These are phyloP conservation scores for Phytopythium oedochilum DNA, from an alignment of 352 stramenopile species.

Conservation along the genomic window DNA sequence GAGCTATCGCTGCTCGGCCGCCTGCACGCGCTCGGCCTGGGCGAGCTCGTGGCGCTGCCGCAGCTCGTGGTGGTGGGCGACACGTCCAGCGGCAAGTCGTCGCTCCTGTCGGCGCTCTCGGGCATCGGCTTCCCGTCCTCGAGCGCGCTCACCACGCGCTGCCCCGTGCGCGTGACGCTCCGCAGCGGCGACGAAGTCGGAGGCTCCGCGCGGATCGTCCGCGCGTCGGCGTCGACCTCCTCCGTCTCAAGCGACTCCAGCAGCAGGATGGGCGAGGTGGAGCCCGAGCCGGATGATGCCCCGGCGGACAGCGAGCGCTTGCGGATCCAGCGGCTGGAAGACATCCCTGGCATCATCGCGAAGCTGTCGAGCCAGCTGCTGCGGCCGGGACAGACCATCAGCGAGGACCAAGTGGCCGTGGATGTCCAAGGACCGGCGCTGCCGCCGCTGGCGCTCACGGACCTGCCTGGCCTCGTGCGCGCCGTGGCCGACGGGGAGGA, in stretches of 20 bases:
- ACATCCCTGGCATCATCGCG: constrained; percentile 37
- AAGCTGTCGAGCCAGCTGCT: constrained; percentile 56
- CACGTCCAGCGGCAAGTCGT: constrained; percentile 87
- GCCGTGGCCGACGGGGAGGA: constrained; percentile 64
- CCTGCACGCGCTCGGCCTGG: constrained; percentile 47
- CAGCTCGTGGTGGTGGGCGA: constrained; percentile 90
- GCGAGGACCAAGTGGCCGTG: constrained; percentile 74
- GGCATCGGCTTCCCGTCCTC: constrained; percentile 77
- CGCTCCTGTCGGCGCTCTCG: constrained; percentile 75
- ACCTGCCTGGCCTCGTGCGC: constrained; percentile 75
- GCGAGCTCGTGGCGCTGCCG: constrained; percentile 75
- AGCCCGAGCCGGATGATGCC: constrained; percentile 4
- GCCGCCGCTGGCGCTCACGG: constrained; percentile 74
- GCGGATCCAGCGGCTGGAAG: constrained; percentile 21
- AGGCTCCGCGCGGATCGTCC: constrained; percentile 61
- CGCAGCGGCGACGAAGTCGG: constrained; percentile 22
- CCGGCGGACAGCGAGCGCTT: constrained; percentile 4
- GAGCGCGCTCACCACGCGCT: constrained; percentile 73
- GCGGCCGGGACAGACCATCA: constrained; percentile 57
- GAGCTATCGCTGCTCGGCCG: constrained; percentile 36
- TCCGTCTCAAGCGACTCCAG: neutral
- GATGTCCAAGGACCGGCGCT: constrained; percentile 50
- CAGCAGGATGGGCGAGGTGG: constrained; percentile 7
- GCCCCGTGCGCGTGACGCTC: constrained; percentile 73
- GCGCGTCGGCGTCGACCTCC: constrained; percentile 17